Conservation (phyloP, 2,329 filamentous ascomycete species). For the Paecilomyces sp. region DNA sequence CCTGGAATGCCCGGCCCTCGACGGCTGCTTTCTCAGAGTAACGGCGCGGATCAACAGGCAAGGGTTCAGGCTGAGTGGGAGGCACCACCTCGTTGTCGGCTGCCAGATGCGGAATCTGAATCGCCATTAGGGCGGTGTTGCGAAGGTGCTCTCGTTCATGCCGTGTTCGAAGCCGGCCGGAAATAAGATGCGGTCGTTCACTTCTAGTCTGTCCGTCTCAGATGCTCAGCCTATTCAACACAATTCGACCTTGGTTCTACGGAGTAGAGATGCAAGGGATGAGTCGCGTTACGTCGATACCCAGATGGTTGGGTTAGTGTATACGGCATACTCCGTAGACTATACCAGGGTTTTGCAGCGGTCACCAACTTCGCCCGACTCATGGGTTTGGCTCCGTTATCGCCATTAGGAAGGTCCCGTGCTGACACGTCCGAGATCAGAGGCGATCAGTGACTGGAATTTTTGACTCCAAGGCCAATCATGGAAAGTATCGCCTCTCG, state of each 20-base stretch:
- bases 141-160: not conserved
- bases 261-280: not conserved
- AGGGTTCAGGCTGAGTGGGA: not conserved
- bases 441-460: not conserved
- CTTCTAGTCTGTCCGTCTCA: not conserved
- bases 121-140: not conserved
- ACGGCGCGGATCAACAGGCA: not conserved
- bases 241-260: not conserved
- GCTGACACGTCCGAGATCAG: not conserved
- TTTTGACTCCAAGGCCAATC: not conserved
- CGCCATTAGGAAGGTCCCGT: not conserved
- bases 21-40: not conserved
- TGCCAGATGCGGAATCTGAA: not conserved
- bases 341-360: not conserved
- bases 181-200: not conserved
- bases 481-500: not conserved
- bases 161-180: not conserved
- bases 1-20: conserved; percentile 9
- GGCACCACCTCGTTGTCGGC: not conserved
- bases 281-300: not conserved
- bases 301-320: not conserved
- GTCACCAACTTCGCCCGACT: not conserved
- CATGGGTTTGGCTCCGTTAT: not conserved
- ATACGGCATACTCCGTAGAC: not conserved
- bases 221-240: not conserved